Evolutionary conservation across 192 early-diverging fungal genomes (phyloP).

Genomic region (Mortierella hygrophila): DNA sequence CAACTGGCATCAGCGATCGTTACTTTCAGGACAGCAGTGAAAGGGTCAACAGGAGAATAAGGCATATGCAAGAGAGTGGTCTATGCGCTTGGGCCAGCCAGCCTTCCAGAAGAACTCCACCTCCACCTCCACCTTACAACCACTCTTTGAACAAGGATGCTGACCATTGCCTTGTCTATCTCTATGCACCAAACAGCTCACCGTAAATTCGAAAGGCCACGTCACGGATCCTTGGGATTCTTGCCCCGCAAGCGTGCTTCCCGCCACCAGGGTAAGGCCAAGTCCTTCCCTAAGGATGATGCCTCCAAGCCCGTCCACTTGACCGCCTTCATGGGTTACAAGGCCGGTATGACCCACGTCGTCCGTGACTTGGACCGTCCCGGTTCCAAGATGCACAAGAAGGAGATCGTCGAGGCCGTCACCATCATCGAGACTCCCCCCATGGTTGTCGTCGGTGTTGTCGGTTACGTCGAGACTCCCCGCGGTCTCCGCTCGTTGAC

Average conservation of each 20-base stretch:
- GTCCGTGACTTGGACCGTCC: constrained; percentile 99
- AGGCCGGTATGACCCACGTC: constrained; percentile 99
- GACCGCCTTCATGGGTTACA: constrained; percentile 99
- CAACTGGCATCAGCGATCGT: not conserved
- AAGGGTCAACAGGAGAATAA: not conserved
- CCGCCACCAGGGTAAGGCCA: constrained; percentile 94
- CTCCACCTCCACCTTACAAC: not conserved
- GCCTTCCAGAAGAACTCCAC: not conserved
- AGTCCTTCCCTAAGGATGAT: constrained; percentile 99
- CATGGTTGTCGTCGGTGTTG: constrained; percentile 97
- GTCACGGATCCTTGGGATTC: constrained; percentile 89
- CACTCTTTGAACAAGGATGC: not conserved
- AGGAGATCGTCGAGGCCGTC: constrained; percentile 99
- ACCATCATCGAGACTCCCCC: constrained; percentile 98
- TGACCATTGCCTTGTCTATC: not conserved
- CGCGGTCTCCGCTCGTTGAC: constrained; percentile 97
- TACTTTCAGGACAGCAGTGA: not conserved
- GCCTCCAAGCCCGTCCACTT: constrained; percentile 94
- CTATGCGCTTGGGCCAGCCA: not conserved
- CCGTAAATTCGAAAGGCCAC: constrained; percentile 98
- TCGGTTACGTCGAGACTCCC: constrained; percentile 99
- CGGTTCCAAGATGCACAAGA: constrained; percentile 99
- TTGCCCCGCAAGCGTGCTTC: constrained; percentile 91
- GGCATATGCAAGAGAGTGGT: not conserved
- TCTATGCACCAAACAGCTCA: constrained; percentile 71